phyloP scores from a whole-genome alignment of 805 yeast species.

The Saccharomyces kudriavzevii region DNA sequence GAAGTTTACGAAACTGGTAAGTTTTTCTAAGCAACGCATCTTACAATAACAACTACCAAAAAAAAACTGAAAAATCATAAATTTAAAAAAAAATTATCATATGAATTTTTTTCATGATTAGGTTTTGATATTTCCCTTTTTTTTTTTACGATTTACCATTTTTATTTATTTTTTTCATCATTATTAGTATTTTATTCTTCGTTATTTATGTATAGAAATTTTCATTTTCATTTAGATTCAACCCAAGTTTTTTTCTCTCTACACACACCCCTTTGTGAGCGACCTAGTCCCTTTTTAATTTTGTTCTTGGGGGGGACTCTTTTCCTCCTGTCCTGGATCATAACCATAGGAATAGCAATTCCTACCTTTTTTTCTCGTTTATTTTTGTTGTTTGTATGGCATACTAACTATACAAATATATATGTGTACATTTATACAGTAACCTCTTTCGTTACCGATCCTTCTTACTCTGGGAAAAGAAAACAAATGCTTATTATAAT shows the following conservation, averaged over 20 bases:
- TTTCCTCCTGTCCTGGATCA: not conserved
- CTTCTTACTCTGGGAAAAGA: not conserved
- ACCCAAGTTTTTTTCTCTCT: not conserved
- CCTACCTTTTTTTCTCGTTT: not conserved
- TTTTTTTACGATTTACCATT: not conserved
- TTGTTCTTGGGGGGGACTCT: too few species aligned
- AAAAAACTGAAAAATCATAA: not conserved
- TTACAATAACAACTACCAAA: not conserved
- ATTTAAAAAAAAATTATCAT: not conserved
- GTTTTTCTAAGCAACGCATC: not conserved
- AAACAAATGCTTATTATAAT: not conserved
- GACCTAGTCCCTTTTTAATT: too few species aligned
- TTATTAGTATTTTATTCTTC: not conserved
- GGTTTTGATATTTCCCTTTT: not conserved
- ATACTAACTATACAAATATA: not conserved
- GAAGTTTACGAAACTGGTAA: slow-evolving; percentile 21
- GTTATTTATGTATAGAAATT: not conserved
- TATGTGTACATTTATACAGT: not conserved
- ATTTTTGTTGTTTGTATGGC: not conserved
- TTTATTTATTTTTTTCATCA: not conserved
- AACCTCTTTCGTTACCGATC: not conserved
- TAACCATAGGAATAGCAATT: too few species aligned
- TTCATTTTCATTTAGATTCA: not conserved
- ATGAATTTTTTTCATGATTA: not conserved
- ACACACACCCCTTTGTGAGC: not conserved